Conservation (phyloP, 23 red algal species). For the Gracilaria domingensis region DNA sequence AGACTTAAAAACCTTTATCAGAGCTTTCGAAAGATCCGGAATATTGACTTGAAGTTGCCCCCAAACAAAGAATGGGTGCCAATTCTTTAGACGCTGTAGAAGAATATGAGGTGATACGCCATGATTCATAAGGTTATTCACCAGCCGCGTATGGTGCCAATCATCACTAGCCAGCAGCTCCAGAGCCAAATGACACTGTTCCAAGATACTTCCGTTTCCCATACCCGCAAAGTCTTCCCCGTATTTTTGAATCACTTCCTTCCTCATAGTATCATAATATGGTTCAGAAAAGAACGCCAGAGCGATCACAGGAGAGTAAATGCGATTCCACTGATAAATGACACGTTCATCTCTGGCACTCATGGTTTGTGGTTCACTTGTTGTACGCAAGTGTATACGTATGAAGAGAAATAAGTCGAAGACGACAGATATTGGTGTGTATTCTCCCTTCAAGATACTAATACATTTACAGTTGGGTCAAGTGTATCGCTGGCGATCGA, state of each 20-base stretch:
- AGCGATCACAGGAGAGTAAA: neutral
- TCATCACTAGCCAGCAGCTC: no score
- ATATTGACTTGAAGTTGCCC: neutral
- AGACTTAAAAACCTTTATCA: slow-evolving; percentile 1
- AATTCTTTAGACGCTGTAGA: neutral
- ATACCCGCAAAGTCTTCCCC: neutral
- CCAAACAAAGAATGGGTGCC: neutral
- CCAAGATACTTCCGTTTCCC: neutral
- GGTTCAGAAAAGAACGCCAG: neutral
- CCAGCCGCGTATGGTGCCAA: no score
- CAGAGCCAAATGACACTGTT: no score
- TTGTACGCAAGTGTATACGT: no score
- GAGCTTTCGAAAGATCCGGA: neutral
- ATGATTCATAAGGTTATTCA: neutral
- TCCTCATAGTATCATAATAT: neutral
- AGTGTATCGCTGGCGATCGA: no score
- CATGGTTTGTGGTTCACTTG: no score
- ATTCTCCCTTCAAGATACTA: neutral
- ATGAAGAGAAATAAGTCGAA: no score
- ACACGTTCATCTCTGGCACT: neutral
- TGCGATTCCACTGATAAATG: neutral
- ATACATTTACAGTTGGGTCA: neutral
- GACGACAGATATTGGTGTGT: neutral
- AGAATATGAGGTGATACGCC: neutral
- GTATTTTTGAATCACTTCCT: neutral